Evolutionary conservation across 495 filamentous ascomycete species (phyloP), one percentile per base, ranked within the genome.

Genomic region (Trichoderma erinaceum): DNA sequence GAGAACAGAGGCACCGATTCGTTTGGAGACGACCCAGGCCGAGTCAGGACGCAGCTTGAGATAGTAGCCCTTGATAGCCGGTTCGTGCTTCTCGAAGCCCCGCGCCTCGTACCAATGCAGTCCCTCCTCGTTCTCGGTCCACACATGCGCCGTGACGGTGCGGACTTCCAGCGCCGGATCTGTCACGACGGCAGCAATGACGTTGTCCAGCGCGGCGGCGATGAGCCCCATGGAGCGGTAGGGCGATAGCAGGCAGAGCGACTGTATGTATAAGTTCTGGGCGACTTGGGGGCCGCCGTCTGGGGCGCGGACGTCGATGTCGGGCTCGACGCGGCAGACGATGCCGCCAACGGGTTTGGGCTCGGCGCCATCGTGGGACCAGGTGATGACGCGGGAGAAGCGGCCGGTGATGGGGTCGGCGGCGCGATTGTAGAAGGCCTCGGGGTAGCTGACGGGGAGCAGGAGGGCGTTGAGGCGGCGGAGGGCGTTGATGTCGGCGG

Each of bases 71-170:
- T 88, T 76, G 1, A 91, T 75, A 15, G 88, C 80, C 50, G 73
- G 68, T 23, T 78, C 84, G 48, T 80, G 75, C 38, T 74, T 73
- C 18, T 81, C 79, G 70, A 99, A 99, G 5, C 94, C 92, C n/a
- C 92, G 83, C 67, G 85, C 84, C 25, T 75, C 70, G 81, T 99
- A 99, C 95, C 95, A 99, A 68, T 85, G 84, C 74, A 96, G 75
- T 0, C 86, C 95, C 52, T 97, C 95, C 13, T 86, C 84, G 74
- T 99, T 98, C 68, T 89, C 87, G 69, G 95, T 92, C 89, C 96
- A 97, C 2, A 98, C 95, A 79, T 99, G 95, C 16, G 95, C 95
- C 66, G 91, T 93, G 13, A 81, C 84, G 16, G 79, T 81, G 25
- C 78, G 78, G 13, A 89, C 77, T 25, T 83, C 78, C 52, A 86